These are phyloP conservation scores for Colletotrichum aenigma DNA, from an alignment of 2,329 filamentous ascomycete species.

Conservation along the genomic window DNA sequence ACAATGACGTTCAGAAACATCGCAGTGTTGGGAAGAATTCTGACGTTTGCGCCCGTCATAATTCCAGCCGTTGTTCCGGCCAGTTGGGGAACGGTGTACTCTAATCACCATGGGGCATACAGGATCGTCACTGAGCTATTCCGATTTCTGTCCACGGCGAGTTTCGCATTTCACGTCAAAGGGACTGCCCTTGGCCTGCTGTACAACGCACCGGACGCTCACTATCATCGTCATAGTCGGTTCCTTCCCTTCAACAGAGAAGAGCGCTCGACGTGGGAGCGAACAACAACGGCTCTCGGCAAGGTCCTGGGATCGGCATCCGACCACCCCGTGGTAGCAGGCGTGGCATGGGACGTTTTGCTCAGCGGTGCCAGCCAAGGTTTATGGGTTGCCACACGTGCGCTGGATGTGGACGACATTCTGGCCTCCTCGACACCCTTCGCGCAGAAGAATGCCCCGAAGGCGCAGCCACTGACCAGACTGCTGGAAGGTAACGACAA, in stretches of 20 bases:
- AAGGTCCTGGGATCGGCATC: constrained; percentile 53
- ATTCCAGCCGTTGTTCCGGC: constrained; percentile 51
- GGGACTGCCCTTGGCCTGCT: constrained; percentile 46
- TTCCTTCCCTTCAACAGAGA: constrained; percentile 50
- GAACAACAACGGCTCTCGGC: constrained; percentile 46
- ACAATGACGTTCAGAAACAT: constrained; percentile 42
- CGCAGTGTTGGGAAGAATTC: constrained; percentile 33
- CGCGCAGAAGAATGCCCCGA: constrained; percentile 19
- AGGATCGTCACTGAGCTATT: constrained; percentile 51
- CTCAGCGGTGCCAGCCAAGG: constrained; percentile 58
- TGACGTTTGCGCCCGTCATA: constrained; percentile 50
- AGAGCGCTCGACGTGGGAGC: constrained; percentile 47
- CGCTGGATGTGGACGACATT: constrained; percentile 54
- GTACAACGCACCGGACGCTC: constrained; percentile 50
- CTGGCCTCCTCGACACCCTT: constrained; percentile 41
- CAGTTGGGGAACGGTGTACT: constrained; percentile 51
- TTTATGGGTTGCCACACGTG: constrained; percentile 60
- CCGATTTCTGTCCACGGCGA: constrained; percentile 46
- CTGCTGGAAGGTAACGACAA: neutral
- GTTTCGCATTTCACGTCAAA: constrained; percentile 49
- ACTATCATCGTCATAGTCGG: constrained; percentile 53
- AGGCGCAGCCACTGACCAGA: neutral
- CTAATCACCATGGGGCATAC: constrained; percentile 41
- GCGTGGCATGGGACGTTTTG: constrained; percentile 63
- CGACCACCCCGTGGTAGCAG: constrained; percentile 62